Evolutionary conservation across 2,329 filamentous ascomycete genomes (phyloP), one percentile per base, ranked within the genome.

Genomic region (Pseudogymnoascus sp.): DNA sequence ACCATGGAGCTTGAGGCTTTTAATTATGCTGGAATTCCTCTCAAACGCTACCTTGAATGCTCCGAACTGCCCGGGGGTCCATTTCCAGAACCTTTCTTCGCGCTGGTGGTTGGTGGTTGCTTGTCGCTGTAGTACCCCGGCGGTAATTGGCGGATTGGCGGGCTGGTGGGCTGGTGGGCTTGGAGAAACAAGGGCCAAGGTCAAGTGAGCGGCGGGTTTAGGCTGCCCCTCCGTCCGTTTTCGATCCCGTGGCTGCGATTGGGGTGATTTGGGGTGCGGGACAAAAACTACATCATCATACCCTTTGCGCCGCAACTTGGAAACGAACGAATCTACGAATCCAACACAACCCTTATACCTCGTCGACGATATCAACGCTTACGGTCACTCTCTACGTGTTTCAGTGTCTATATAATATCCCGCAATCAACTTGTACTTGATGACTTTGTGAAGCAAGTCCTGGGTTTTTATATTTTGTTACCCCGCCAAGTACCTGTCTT

Each of bases 231-330:
- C 41, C 7, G 43, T 50, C 43, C 43, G 43, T 30, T 50, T 50
- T 50, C 43, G 43, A 50, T 30, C 11, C 43, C 25, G 43, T 50
- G 43, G 43, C 43, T 50, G 14, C 43, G 22, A 50, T 50, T 50
- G 43, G 43, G 43, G n/a, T 30, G 43, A 50, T 50, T 50, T 50
- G 43, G 4, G 43, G 43, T 50, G 22, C 22, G 43, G 43, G 43
- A 50, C 14, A 25, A 50, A 50, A 47, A 50, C 43, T 50, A 50
- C 43, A 50, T 50, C 43, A 50, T 50, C 43, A 50, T 50, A 50
- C 43, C 43, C 43, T 50, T 50, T 50, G 43, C 43, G 25, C 43
- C 43, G 43, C 43, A 50, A 50, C 43, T 50, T 50, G 43, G 39
- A 43, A 50, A 50, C 41, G 41, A 50, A 28, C 14, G 41, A 41